A percentile compares a stretch with the other conserved stretches of the same genome.
Conservation (phyloP, 2,329 filamentous ascomycete species). For the Arthrobotrys conoides region DNA sequence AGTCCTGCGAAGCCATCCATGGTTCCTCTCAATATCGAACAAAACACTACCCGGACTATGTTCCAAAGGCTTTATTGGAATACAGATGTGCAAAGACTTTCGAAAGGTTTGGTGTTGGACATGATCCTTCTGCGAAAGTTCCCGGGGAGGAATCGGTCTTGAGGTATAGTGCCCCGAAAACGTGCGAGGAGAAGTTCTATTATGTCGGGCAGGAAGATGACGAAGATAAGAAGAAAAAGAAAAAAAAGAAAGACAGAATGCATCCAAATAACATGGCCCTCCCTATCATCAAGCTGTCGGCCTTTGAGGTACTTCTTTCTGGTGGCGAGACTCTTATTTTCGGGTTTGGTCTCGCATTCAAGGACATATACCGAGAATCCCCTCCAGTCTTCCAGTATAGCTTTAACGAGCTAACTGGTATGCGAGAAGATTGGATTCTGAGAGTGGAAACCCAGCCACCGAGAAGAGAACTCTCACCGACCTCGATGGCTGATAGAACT, state of each 20-base stretch:
- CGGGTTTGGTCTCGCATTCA: slow-evolving; percentile 37
- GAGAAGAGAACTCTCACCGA: not conserved
- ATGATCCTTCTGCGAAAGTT: not conserved
- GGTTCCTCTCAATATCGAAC: slow-evolving; percentile 38
- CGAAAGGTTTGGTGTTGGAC: not conserved
- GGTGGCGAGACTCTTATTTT: slow-evolving; percentile 37
- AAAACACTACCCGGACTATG: slow-evolving; percentile 30
- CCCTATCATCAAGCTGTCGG: slow-evolving; percentile 25
- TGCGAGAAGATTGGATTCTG: slow-evolving; percentile 43
- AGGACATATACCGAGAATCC: slow-evolving; percentile 46
- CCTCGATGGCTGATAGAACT: slow-evolving; percentile 6
- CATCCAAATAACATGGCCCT: slow-evolving; percentile 11
- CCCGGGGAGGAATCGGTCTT: slow-evolving; percentile 2
- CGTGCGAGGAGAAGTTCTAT: slow-evolving; percentile 26
- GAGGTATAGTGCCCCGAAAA: slow-evolving; percentile 3
- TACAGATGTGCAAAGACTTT: slow-evolving; percentile 32
- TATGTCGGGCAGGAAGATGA: slow-evolving; percentile 33
- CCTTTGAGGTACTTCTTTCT: slow-evolving; percentile 41
- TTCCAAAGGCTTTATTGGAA: slow-evolving; percentile 38
- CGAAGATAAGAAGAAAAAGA: too few relatives aligned
- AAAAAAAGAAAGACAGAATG: not conserved
- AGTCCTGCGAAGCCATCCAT: slow-evolving; percentile 36
- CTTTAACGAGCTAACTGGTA: slow-evolving; percentile 19
- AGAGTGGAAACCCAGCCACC: slow-evolving; percentile 7
- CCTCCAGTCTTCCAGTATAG: slow-evolving; percentile 45